These are phyloP conservation scores for Schwanniomyces occidentalis DNA, from an alignment of 805 yeast genomes.

Conservation along the genomic window DNA sequence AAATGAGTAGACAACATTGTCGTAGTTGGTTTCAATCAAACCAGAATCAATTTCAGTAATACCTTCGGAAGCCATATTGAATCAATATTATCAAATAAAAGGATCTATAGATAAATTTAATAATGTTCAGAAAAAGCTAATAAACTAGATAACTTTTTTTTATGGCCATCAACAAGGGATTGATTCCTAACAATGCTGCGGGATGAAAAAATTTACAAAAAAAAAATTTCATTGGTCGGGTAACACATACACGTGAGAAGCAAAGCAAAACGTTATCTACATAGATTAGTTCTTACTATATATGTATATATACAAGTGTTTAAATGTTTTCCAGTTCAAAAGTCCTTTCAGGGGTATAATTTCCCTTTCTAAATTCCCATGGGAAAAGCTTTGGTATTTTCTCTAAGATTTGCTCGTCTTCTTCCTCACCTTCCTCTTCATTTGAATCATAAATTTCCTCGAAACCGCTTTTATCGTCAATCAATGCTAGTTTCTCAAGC, in stretches of 20 bases:
- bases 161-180: too few species aligned
- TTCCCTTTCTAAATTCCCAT: slow-evolving; percentile 30
- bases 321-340: too few species aligned
- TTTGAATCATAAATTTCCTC: slow-evolving; percentile 12
- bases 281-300: too few species aligned
- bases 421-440: slow-evolving; percentile 6
- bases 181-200: slow-evolving; percentile 1
- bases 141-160: too few species aligned
- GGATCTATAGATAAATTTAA: too few species aligned
- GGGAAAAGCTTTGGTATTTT: slow-evolving; percentile 31
- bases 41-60: slow-evolving; percentile 78
- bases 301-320: too few species aligned
- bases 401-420: slow-evolving; percentile 6
- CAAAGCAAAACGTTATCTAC: too few species aligned
- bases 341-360: slow-evolving; percentile 21
- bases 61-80: slow-evolving; percentile 59
- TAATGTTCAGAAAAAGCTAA: too few species aligned
- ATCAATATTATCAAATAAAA: too few species aligned
- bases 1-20: slow-evolving; percentile 73
- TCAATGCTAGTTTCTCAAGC: slow-evolving; percentile 11
- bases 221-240: slow-evolving; percentile 3
- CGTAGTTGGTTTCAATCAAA: slow-evolving; percentile 92
- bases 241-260: background rate
- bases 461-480: slow-evolving; percentile 14
- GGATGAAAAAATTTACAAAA: slow-evolving; percentile 4